Conservation (phyloP, 164 flowering plant species). For the Nymphaea colorata region DNA sequence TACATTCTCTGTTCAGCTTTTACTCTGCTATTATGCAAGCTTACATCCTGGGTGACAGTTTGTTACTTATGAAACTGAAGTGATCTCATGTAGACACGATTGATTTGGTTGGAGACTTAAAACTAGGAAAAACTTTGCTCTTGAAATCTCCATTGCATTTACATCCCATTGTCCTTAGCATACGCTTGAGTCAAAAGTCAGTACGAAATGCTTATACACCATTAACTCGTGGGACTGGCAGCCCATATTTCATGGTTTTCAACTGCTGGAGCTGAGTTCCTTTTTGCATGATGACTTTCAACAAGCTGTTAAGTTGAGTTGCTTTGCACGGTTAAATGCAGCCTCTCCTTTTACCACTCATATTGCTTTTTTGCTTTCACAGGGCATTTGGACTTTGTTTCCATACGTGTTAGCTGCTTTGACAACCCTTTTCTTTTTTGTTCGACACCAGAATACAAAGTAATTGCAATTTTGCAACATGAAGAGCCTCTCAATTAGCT, state of each 20-base stretch:
- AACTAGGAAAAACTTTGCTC: too few relatives aligned
- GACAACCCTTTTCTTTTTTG: slow-evolving; percentile 46
- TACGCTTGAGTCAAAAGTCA: too few relatives aligned
- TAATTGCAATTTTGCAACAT: not conserved
- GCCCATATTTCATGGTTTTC: too few relatives aligned
- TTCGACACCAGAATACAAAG: slow-evolving; percentile 24
- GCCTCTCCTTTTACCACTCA: not conserved
- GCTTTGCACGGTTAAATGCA: too few relatives aligned
- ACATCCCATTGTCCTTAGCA: too few relatives aligned
- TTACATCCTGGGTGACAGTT: not conserved
- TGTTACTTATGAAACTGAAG: not conserved
- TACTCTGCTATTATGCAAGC: not conserved
- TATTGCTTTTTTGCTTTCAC: slow-evolving; percentile 6
- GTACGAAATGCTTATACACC: too few relatives aligned
- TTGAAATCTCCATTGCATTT: too few relatives aligned
- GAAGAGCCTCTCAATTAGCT: not conserved
- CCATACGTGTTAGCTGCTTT: slow-evolving; percentile 63
- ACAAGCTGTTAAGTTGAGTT: too few relatives aligned
- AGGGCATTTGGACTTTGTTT: slow-evolving; percentile 78
- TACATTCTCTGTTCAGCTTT: slow-evolving; percentile 1
- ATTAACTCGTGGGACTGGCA: too few relatives aligned
- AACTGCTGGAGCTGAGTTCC: too few relatives aligned
- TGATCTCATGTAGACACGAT: not conserved
- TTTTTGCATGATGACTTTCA: too few relatives aligned
- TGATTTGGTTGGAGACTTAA: too few relatives aligned